A percentile compares a stretch with the other conserved stretches of the same genome.
These are phyloP conservation scores for Tremella mesenterica DNA, from an alignment of 768 basidiomycete species.

Conservation along the genomic window DNA sequence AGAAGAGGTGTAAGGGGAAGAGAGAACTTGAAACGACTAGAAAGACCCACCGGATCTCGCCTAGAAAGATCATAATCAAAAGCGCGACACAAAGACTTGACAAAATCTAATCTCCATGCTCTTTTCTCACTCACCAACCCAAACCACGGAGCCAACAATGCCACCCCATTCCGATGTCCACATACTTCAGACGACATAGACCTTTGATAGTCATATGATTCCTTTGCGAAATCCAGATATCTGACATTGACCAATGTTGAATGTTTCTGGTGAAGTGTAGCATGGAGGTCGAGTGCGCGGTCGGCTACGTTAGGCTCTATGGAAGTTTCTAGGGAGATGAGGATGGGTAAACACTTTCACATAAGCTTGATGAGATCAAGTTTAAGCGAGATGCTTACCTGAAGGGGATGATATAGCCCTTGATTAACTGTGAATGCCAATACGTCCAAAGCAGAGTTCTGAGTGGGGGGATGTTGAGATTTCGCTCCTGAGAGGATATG, in stretches of 20 bases:
- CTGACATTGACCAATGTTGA: slow-evolving; percentile 79
- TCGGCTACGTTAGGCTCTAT: slow-evolving; percentile 54
- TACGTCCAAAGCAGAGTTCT: slow-evolving; percentile 78
- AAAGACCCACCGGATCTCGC: slow-evolving; percentile 10
- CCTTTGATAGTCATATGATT: slow-evolving; percentile 76
- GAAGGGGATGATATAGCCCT: slow-evolving; percentile 87
- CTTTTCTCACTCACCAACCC: slow-evolving; percentile 84
- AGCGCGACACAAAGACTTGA: slow-evolving; percentile 68
- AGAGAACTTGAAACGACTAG: no score
- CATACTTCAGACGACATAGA: slow-evolving; percentile 35
- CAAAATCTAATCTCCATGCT: slow-evolving; percentile 71
- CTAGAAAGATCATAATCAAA: slow-evolving; percentile 63
- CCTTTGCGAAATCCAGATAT: slow-evolving; percentile 67
- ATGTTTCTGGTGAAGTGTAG: slow-evolving; percentile 77
- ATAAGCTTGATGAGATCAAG: slow-evolving; percentile 1
- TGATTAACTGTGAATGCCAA: slow-evolving; percentile 88
- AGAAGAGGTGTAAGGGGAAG: no score
- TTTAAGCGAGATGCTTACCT: slow-evolving; percentile 50
- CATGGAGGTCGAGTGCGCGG: slow-evolving; percentile 71
- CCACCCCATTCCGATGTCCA: slow-evolving; percentile 56
- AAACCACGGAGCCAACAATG: slow-evolving; percentile 84
- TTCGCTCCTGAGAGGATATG: slow-evolving; percentile 74
- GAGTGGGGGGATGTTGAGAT: slow-evolving; percentile 61
- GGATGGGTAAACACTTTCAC: slow-evolving; percentile 75
- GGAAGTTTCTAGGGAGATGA: slow-evolving; percentile 88